Evolutionary conservation across 2,329 filamentous ascomycete genomes (phyloP).

Genomic region (Bipolaris victoriae): DNA sequence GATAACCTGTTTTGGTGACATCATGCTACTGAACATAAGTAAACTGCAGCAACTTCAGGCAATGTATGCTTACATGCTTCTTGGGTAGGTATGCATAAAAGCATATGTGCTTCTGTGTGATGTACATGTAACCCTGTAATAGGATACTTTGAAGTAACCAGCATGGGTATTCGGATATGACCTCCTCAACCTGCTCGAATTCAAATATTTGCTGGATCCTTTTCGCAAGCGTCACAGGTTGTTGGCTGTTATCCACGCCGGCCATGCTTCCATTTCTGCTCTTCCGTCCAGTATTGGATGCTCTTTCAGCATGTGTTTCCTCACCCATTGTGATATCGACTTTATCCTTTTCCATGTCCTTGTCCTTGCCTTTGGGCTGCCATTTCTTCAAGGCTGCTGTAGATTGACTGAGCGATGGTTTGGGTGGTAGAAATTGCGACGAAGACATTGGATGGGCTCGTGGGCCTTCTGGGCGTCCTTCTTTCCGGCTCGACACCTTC

Average conservation of each 20-base stretch:
- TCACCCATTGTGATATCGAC: slow-evolving; percentile 23
- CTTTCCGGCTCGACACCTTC: slow-evolving; percentile 45
- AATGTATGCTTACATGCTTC: slow-evolving; percentile 69
- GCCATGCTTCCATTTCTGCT: slow-evolving; percentile 35
- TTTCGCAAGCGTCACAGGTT: slow-evolving; percentile 67
- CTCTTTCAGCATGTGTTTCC: slow-evolving; percentile 32
- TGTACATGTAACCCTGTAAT: slow-evolving; percentile 93
- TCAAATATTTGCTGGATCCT: slow-evolving; percentile 71
- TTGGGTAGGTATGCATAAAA: slow-evolving; percentile 98
- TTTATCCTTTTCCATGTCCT: slow-evolving; percentile 33
- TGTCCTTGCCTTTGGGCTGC: slow-evolving; percentile 20
- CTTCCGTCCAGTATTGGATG: slow-evolving; percentile 28
- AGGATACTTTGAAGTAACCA: slow-evolving; percentile 91
- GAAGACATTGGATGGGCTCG: slow-evolving; percentile 59
- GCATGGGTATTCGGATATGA: slow-evolving; percentile 91
- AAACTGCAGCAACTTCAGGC: neutral
- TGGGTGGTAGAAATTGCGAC: slow-evolving; percentile 48
- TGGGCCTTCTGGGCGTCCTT: slow-evolving; percentile 30
- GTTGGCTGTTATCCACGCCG: slow-evolving; percentile 28
- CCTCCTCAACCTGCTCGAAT: slow-evolving; percentile 80
- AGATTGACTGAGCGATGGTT: slow-evolving; percentile 27
- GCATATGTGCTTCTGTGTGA: slow-evolving; percentile 90
- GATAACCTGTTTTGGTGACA: slow-evolving; percentile 83
- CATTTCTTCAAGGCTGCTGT: slow-evolving; percentile 17
- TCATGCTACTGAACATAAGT: slow-evolving; percentile 39